Base-by-base conservation (phyloP, 1,284 basidiomycete species). In the Ustilago xerochloae region DNA sequence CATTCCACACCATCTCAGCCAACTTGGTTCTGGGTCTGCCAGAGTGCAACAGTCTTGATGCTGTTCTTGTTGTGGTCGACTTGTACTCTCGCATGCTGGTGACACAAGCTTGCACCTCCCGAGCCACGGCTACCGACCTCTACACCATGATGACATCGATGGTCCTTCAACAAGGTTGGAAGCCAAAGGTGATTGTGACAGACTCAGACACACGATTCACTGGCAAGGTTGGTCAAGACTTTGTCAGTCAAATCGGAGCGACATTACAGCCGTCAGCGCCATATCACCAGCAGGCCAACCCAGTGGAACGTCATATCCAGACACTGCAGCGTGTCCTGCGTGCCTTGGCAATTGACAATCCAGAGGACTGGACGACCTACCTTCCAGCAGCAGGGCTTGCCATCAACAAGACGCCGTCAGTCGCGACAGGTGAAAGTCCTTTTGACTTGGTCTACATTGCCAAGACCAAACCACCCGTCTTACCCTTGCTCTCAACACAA, bases 281-380 rank as follows among this genome's bases (percentile, higher is more conserved):
- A 9, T 49, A 49, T 30, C 47, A 49, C 26, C 47, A 49, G 15
- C 47, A 49, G n/a, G 50, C 24, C 4, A 41, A 52, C 50, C 50
- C 16, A 5, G 50, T 39, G 20, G 50, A 52, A 18, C 35, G 7
- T 1, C 50, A 39, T 16, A 52, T 35, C 20, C 49, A 47, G 20
- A 47, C 28, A 30, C 28, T 51, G 9, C n/a, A 51, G n/a, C 2
- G 1, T 12, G 46, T 47, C 26, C n/a, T 47, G 8, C 1, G 28
- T 3, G 24, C 46, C 28, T n/a, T 47, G 24, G 46, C 46, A 6
- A 9, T 47, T 13, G 46, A 47, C 1, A 9, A 1, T 7, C 2
- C 46, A 13, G n/a, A n/a, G n/a, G n/a, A n/a, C n/a, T n/a, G n/a
- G n/a, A n/a, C n/a, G n/a, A n/a, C n/a, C n/a, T n/a, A n/a, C n/a